Base-by-base conservation (phyloP, 2,329 filamentous ascomycete species). In the Diaporthe caulivora region DNA sequence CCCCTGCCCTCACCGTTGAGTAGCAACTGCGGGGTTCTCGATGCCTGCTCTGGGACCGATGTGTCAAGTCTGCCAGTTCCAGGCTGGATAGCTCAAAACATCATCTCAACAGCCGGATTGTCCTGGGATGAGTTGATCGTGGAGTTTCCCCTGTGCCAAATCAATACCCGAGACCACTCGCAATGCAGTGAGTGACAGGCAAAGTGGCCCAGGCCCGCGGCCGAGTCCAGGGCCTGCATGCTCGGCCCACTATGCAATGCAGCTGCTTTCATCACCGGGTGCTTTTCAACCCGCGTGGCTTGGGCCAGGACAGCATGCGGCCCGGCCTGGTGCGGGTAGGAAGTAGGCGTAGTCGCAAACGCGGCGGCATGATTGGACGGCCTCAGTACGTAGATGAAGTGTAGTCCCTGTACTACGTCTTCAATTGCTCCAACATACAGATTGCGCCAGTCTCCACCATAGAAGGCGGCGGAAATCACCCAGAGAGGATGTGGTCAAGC, bases 221-320 rank as follows among this genome's bases (percentile, higher is more conserved):
- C 62, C n/a, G 62, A 21, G 60, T 18, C 44, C 6, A 18, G 29
- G 60, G 31, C 37, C 62, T 51, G 62, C 62, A 65, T 65, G 44
- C 44, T 51, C 62, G 62, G 62, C 44, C 62, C 62, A 65, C 62
- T 37, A 37, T 65, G 62, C 44, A 53, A 65, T 65, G 44, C 62
- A 65, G 44, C 44, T 17, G 44, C 44, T 65, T 65, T 49, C 62
- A 65, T 65, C 62, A 65, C 44, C 62, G 62, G 62, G 13, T 37
- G 44, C 62, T 51, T 65, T 40, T n/a, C 47, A 37, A 44, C 62
- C 62, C 62, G 62, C 29, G 62, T 65, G 62, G 62, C 62, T 65
- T 49, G 47, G 62, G 62, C 62, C 62, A 29, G 62, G 62, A 65
- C 11, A 65, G 44, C 44, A 37, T 11, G n/a, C 60, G 60, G 60